Percentiles rank a stretch among this genome's conserved stretches.
phyloP scores from a whole-genome alignment of 371 early-diverging fungal species.

The Funneliformis caledonium region DNA sequence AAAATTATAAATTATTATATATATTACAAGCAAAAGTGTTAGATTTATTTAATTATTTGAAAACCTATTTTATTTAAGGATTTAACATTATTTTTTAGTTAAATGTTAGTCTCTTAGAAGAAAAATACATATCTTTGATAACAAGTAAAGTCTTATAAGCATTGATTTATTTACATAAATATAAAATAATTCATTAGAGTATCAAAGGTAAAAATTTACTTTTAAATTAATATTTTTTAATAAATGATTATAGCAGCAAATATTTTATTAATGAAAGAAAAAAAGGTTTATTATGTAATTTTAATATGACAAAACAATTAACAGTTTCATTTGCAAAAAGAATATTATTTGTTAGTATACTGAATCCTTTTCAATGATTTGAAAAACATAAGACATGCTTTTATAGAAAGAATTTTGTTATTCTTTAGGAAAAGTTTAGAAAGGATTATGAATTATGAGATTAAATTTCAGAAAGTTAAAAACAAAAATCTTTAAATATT shows the following conservation, averaged over 20 bases:
- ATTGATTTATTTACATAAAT: slow-evolving; percentile 91
- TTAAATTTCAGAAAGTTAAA: too few species aligned
- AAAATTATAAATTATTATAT: slow-evolving; percentile 96
- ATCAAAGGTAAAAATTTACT: slow-evolving; percentile 80
- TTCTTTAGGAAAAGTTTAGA: too few species aligned
- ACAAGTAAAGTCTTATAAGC: slow-evolving; percentile 86
- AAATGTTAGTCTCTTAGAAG: slow-evolving; percentile 87
- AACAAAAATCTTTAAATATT: background rate
- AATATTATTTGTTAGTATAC: slow-evolving; percentile 90
- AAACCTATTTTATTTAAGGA: background rate
- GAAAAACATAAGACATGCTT: too few species aligned
- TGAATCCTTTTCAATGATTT: slow-evolving; percentile 50
- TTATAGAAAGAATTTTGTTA: too few species aligned
- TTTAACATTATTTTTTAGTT: slow-evolving; percentile 54
- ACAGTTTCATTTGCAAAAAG: slow-evolving; percentile 73
- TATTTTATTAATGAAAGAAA: slow-evolving; percentile 87
- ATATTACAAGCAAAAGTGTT: slow-evolving; percentile 94
- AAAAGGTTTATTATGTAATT: slow-evolving; percentile 93
- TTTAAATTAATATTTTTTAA: background rate
- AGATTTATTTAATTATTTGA: slow-evolving; percentile 49
- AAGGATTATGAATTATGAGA: too few species aligned
- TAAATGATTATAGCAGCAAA: slow-evolving; percentile 74
- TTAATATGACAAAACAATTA: slow-evolving; percentile 81
- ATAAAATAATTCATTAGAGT: slow-evolving; percentile 94
- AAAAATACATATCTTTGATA: slow-evolving; percentile 85